These are phyloP conservation scores for Amanita pseudoporphyria DNA, from an alignment of 768 basidiomycete genomes.

Conservation along the genomic window DNA sequence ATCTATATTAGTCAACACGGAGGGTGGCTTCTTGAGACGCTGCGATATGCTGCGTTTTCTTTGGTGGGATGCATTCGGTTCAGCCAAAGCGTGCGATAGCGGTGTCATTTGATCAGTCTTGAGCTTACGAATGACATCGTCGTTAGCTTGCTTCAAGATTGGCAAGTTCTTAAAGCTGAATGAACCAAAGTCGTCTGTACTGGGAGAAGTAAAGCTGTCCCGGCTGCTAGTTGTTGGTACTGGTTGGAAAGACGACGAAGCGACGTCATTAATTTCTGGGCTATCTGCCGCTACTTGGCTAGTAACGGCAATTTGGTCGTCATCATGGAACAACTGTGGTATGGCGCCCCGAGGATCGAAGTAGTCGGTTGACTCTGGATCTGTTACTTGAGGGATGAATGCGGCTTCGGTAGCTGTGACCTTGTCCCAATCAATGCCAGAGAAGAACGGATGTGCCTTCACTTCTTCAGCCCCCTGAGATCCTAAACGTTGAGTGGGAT, in stretches of 20 bases:
- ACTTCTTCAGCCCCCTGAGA: slow-evolving; percentile 86
- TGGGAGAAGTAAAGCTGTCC: slow-evolving; percentile 42
- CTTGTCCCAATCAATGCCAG: slow-evolving; percentile 88
- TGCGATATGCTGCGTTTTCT: slow-evolving; percentile 79
- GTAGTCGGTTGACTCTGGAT: slow-evolving; percentile 99
- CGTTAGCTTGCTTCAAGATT: slow-evolving; percentile 94
- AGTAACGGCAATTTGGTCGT: slow-evolving; percentile 56
- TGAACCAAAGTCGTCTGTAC: slow-evolving; percentile 88
- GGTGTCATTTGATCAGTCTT: slow-evolving; percentile 85
- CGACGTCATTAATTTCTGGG: slow-evolving; percentile 24
- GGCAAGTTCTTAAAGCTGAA: slow-evolving; percentile 98
- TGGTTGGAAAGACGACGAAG: slow-evolving; percentile 33
- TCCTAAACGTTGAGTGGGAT: slow-evolving; percentile 76
- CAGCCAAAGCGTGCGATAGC: slow-evolving; percentile 61
- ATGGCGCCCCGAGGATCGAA: slow-evolving; percentile 95
- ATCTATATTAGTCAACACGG: slow-evolving; percentile 63
- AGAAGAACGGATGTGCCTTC: slow-evolving; percentile 85
- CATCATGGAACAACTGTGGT: slow-evolving; percentile 85
- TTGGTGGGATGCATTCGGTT: slow-evolving; percentile 46
- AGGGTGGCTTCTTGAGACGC: slow-evolving; percentile 73
- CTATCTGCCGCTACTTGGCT: slow-evolving; percentile 40
- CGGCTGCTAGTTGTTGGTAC: slow-evolving; percentile 25
- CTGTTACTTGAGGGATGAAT: slow-evolving; percentile 91
- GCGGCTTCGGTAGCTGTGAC: slow-evolving; percentile 83
- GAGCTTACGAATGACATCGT: slow-evolving; percentile 94